These are phyloP conservation scores for Plasmopara halstedii DNA, from an alignment of 352 stramenopile species.

Conservation along the genomic window DNA sequence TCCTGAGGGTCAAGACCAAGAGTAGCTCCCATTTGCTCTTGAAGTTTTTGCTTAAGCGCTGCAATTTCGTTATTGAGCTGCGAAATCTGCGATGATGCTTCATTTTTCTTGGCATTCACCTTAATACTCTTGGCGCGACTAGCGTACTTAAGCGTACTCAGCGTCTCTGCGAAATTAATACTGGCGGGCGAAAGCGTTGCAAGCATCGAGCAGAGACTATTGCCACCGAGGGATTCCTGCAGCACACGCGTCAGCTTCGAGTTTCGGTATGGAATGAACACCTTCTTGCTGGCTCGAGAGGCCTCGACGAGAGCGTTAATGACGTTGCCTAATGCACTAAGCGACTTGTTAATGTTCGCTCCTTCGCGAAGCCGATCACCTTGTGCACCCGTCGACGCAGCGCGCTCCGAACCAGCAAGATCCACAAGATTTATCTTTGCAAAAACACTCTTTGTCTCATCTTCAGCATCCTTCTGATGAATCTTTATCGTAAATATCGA, in stretches of 20 bases:
- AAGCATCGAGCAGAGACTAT: slow-evolving; percentile 93
- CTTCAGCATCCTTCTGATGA: slow-evolving; percentile 83
- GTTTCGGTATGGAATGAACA: slow-evolving; percentile 91
- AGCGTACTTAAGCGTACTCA: slow-evolving; percentile 95
- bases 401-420: slow-evolving; percentile 87
- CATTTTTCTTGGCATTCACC: slow-evolving; percentile 90
- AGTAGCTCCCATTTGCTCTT: slow-evolving; percentile 56
- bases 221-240: slow-evolving; percentile 89
- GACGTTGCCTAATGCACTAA: slow-evolving; percentile 89
- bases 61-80: slow-evolving; percentile 88
- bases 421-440: slow-evolving; percentile 95
- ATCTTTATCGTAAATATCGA: slow-evolving; percentile 95
- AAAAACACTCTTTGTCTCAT: slow-evolving; percentile 83
- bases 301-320: slow-evolving; percentile 90
- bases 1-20: slow-evolving; percentile 73
- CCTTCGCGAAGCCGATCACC: slow-evolving; percentile 89
- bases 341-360: slow-evolving; percentile 91
- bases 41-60: slow-evolving; percentile 80
- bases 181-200: slow-evolving; percentile 91
- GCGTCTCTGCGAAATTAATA: slow-evolving; percentile 92
- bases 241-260: slow-evolving; percentile 92
- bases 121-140: slow-evolving; percentile 93
- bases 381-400: slow-evolving; percentile 86
- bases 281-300: slow-evolving; percentile 72
- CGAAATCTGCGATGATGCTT: slow-evolving; percentile 85